These are phyloP conservation scores for Scopulariopsis brevicaulis DNA, from an alignment of 2,329 filamentous ascomycete species.

Conservation along the genomic window DNA sequence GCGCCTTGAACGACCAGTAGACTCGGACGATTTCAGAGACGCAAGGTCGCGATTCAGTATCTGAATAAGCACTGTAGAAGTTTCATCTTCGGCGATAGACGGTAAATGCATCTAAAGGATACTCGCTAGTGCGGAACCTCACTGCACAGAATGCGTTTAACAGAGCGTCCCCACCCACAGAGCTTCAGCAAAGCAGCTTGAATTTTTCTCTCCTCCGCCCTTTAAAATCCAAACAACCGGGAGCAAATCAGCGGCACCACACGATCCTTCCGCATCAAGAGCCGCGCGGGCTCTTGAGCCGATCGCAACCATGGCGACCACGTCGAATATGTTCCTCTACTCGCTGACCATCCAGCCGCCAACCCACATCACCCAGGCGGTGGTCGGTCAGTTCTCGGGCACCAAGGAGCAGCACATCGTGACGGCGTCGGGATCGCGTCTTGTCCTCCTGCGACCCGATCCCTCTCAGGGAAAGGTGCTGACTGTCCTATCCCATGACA, in stretches of 20 bases:
- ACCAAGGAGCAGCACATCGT: slow-evolving; percentile 98
- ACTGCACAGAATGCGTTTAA: not conserved
- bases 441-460: slow-evolving; percentile 80
- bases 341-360: slow-evolving; percentile 91
- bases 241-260: not conserved
- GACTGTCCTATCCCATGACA: slow-evolving; percentile 79
- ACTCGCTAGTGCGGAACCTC: not conserved
- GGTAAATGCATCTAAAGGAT: not conserved
- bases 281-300: slow-evolving; percentile 7
- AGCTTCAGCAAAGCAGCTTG: not conserved
- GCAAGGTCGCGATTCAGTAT: not conserved
- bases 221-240: not conserved
- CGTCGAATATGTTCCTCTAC: slow-evolving; percentile 98
- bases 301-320: slow-evolving; percentile 73
- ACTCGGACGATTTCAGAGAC: not conserved
- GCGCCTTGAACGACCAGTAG: not conserved
- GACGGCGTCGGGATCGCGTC: slow-evolving; percentile 79
- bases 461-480: slow-evolving; percentile 76
- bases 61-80: not conserved
- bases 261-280: slow-evolving; percentile 1
- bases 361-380: slow-evolving; percentile 78
- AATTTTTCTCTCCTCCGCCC: not conserved
- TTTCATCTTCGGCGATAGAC: not conserved
- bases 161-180: not conserved
- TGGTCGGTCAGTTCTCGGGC: slow-evolving; percentile 89